Percentiles rank a stretch among this genome's conserved stretches.
Evolutionary conservation across 768 basidiomycete genomes (phyloP).

Genomic region (Suillus brevipes): DNA sequence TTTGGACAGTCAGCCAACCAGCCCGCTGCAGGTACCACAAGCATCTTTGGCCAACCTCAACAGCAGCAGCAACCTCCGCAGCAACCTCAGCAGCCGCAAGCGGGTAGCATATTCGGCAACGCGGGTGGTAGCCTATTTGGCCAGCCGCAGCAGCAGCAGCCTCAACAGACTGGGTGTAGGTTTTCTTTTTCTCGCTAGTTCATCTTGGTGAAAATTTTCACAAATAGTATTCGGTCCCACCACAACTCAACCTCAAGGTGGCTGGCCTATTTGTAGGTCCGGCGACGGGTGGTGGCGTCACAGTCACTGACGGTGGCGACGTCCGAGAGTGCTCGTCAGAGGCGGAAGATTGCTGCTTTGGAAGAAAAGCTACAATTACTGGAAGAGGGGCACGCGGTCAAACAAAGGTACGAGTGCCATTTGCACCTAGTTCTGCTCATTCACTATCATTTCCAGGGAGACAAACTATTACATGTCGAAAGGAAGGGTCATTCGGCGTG

Average conservation of each 20-base stretch:
- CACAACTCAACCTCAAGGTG: slow-evolving; percentile 33
- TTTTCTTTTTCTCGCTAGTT: slow-evolving; percentile 25
- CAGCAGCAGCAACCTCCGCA: slow-evolving; percentile 29
- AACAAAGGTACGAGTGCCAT: background rate
- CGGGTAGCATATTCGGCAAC: slow-evolving; percentile 30
- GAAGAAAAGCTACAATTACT: background rate
- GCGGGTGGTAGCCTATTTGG: slow-evolving; percentile 30
- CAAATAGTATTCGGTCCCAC: slow-evolving; percentile 19
- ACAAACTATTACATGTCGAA: background rate
- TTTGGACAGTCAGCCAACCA: slow-evolving; percentile 33
- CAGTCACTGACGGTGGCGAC: background rate
- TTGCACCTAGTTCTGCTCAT: background rate
- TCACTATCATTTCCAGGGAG: background rate
- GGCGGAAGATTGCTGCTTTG: background rate
- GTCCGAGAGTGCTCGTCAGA: background rate
- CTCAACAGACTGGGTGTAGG: slow-evolving; percentile 42
- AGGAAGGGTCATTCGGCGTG: background rate
- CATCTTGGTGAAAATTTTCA: background rate
- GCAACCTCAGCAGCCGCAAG: slow-evolving; percentile 17
- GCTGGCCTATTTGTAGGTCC: slow-evolving; percentile 8
- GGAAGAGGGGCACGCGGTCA: background rate
- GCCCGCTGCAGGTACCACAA: slow-evolving; percentile 20
- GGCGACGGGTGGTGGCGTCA: slow-evolving; percentile 21
- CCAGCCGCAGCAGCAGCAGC: slow-evolving; percentile 37
- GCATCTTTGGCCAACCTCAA: slow-evolving; percentile 39